phyloP scores from a whole-genome alignment of 2,329 filamentous ascomycete species.

The Aureobasidium vineae region DNA sequence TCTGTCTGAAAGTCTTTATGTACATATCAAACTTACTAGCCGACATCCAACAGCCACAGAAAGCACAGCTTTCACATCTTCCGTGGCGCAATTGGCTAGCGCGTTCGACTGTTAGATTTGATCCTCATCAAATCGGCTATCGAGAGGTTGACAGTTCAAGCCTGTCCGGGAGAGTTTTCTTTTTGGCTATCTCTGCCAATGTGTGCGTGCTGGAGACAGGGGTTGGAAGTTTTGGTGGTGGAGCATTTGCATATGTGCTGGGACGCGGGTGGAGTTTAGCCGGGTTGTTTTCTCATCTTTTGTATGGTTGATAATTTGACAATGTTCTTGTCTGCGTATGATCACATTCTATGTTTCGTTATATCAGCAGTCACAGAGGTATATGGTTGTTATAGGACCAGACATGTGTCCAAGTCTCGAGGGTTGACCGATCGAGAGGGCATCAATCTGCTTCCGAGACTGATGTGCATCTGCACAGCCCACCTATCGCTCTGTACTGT shows the following conservation, averaged over 20 bases:
- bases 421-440: too few relatives aligned
- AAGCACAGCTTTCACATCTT: slow-evolving; percentile 8
- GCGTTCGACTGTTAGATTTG: slow-evolving; percentile 24
- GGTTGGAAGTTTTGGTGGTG: neutral
- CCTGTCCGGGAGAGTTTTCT: slow-evolving; percentile 14
- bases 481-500: too few relatives aligned
- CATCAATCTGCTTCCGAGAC: too few relatives aligned
- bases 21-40: neutral
- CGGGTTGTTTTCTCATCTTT: too few relatives aligned
- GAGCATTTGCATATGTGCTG: slow-evolving; percentile 4
- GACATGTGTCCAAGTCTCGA: too few relatives aligned
- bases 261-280: neutral
- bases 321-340: too few relatives aligned
- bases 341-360: too few relatives aligned
- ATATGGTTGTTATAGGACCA: too few relatives aligned
- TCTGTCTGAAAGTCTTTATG: too few relatives aligned
- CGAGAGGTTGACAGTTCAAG: slow-evolving; percentile 25
- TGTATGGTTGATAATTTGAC: too few relatives aligned
- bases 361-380: too few relatives aligned
- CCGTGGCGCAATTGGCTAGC: slow-evolving; percentile 26
- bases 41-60: neutral
- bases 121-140: neutral
- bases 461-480: too few relatives aligned
- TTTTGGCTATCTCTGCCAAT: neutral
- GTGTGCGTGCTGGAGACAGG: neutral